Base-by-base conservation (phyloP, 164 flowering plant species). In the Kalanchoe fedtschenkoi region DNA sequence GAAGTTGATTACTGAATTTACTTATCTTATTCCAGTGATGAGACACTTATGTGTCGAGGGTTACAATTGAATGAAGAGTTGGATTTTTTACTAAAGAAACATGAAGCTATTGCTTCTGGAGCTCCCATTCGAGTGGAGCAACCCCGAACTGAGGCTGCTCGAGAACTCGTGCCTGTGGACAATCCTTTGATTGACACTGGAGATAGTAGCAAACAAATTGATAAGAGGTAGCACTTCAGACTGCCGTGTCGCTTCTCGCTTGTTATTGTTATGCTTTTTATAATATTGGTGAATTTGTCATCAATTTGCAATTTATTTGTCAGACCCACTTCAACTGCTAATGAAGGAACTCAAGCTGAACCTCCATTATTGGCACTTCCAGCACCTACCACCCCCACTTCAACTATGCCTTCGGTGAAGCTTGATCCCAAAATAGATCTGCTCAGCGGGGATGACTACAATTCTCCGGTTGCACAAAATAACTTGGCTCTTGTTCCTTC, bases 31-130 rank as follows among this genome's bases (percentile, higher is more conserved):
- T 77, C 61, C 70, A 93, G 99, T 74, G 99, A 93, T 80, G 99
- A 93, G 72, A 85, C 86, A 54, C 75, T 93, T 47, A 75, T 93
- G 42, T 76, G 88, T 66, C 95, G 85, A 82, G 99, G 99, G 41
- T 63, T 93, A 42, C 85, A 89, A 34, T 66, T 93, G 74, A 93
- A 89, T 80, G 99, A 93, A 82, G 99, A 93, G 70, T 73, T 93
- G 85, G 90, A 93, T 79, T 86, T 87, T 24, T 62, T 88, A 38
- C 72, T 93, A 46, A 84, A 81, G 44, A 90, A 82, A 74, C 96
- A 90, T 65, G 95, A 93, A 75, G 66, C 85, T 29, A 78, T 90
- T 71, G 79, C 89, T 70, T 85, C 88, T 39, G 96, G 95, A 69
- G 76, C 71, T 60, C 30, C 72, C 55, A 58, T 58, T 64, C 80